Base-by-base conservation (phyloP, 139 green algal genomes). In the Desmodesmus armatus region DNA sequence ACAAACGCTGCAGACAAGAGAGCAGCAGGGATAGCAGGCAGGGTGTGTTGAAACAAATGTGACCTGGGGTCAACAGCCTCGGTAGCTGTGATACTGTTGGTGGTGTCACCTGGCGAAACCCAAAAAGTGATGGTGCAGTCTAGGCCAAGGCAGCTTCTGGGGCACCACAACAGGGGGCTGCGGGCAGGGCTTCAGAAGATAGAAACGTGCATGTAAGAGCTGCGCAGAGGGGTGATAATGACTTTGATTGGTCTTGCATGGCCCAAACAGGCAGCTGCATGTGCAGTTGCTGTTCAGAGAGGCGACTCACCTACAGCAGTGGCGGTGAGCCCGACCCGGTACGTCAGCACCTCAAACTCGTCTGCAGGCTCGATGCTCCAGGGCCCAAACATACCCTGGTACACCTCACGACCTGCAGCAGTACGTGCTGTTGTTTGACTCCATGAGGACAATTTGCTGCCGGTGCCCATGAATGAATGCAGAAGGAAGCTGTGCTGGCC, bases 301-400 rank as follows among this genome's bases (percentile, higher is more conserved):
- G 2, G 17, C 21, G 19, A 51, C 84, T 6, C 74, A 91, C 91
- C 87, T 65, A 71, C 37, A 7, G 86, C 86, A 13, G 87, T 83
- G 11, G 91, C 71, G 51, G 69, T 87, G 25, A 96, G 67, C 17
- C 93, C 92, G 37, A 73, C 72, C 11, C 93, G 80, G 86, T 96
- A 96, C 1, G 75, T 86, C 40, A 83, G 60, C 25, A 96, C 93
- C 83, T 96, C 93, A 4, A 51, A 23, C 0, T 89, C 63, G 73
- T 96, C 93, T 17, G 71, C 72, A 0, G 82, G 43, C n/a, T 93
- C 90, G 27, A 96, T 78, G 17, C 31, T 82, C 91, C 90, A 96
- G 3, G 85, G 76, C 0, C 93, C 92, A 82, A 91, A 96, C 9
- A 88, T 49, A 6, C 93, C 93, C 17, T 91, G 53, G 82, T 93